Conservation (phyloP, 129 eudicot genomes). For the Tagetes erecta region DNA sequence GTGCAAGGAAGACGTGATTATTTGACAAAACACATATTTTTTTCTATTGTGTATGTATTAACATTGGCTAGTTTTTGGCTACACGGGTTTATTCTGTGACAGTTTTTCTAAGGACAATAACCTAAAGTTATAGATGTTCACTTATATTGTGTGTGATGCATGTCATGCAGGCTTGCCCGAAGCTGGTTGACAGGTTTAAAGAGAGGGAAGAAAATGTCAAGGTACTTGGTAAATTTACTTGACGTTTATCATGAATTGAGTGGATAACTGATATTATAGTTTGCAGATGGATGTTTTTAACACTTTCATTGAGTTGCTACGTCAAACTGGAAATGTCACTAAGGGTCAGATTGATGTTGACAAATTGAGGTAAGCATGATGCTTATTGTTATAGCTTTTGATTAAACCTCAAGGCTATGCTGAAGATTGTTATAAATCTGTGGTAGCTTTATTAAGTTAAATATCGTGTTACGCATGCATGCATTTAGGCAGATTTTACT, state of each 20-base stretch:
- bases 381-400: conserved; percentile 19
- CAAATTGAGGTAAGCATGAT: conserved; percentile 70
- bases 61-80: not conserved
- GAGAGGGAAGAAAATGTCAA: conserved; percentile 99
- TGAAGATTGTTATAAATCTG: not conserved
- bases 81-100: not conserved
- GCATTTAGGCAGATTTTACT: conserved; percentile 13
- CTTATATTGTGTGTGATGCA: not conserved
- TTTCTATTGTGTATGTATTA: not conserved
- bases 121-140: conserved; percentile 11
- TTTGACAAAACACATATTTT: not conserved
- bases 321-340: conserved; percentile 94
- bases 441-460: not conserved
- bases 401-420: conserved; percentile 10
- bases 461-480: conserved; percentile 7
- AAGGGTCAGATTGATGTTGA: conserved; percentile 81
- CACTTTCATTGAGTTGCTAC: conserved; percentile 92
- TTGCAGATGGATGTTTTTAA: conserved; percentile 95
- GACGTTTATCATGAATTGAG: conserved; percentile 3
- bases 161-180: conserved; percentile 87
- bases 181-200: conserved; percentile 93
- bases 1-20: not conserved
- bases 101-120: not conserved
- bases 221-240: conserved; percentile 45
- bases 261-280: conserved; percentile 23